phyloP scores from a whole-genome alignment of 345 rosid genomes.

The Firmiana major region DNA sequence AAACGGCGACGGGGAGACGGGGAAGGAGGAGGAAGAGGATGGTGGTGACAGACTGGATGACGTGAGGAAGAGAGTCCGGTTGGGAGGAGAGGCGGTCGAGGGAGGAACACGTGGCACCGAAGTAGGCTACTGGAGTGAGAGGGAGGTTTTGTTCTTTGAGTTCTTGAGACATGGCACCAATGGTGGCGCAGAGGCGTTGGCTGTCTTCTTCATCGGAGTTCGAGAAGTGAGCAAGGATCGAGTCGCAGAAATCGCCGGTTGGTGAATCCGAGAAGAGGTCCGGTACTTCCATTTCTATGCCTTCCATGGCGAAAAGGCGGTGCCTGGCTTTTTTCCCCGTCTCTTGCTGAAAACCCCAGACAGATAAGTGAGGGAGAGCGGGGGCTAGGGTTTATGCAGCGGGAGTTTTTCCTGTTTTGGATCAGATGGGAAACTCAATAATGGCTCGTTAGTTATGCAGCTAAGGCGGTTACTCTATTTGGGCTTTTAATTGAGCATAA shows the following conservation, averaged over 20 bases:
- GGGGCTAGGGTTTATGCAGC: constrained; percentile 1
- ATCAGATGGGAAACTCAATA: neutral
- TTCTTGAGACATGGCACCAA: constrained; percentile 70
- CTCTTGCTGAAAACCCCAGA: neutral
- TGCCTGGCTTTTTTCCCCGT: neutral
- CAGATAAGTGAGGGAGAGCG: neutral
- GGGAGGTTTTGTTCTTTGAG: constrained; percentile 62
- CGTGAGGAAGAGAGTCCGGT: constrained; percentile 36
- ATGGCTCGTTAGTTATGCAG: no score
- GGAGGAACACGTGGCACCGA: constrained; percentile 58
- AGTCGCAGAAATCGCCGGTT: constrained; percentile 51
- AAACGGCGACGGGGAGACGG: constrained; percentile 36
- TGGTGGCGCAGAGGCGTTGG: constrained; percentile 58
- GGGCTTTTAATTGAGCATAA: neutral
- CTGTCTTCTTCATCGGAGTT: constrained; percentile 51
- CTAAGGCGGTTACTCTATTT: neutral
- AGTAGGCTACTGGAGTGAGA: constrained; percentile 65
- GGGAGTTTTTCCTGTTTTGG: neutral
- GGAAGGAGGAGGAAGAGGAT: constrained; percentile 61
- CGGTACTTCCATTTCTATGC: constrained; percentile 28
- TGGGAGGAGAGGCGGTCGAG: constrained; percentile 49
- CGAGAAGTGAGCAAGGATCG: constrained; percentile 46
- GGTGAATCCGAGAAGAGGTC: neutral
- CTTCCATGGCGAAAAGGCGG: constrained; percentile 24
- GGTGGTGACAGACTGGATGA: constrained; percentile 51